Evolutionary conservation across 1,284 basidiomycete species (phyloP), one percentile per base, ranked within the genome.

Genomic region (Hypsizygus ulmarius): DNA sequence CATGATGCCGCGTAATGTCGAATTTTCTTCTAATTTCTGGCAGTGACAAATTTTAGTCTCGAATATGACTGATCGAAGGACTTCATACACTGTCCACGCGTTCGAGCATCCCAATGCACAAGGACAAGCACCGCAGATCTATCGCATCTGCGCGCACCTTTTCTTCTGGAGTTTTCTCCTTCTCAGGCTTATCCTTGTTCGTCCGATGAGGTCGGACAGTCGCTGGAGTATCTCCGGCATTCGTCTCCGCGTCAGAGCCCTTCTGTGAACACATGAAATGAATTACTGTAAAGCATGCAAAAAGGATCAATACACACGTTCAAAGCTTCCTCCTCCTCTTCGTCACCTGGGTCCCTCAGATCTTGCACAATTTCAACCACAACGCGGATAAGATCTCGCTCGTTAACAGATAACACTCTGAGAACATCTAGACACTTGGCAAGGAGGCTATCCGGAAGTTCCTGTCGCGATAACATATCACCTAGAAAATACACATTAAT

Each of bases 291-390:
- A 35, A 11, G 38, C 35, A 9, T 27, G 30, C 14, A 9, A 33
- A 16, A 16, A 28, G n/a, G 21, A 37, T 18, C 27, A 6, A 16
- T 21, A 12, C 58, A 46, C 35, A 60, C 61, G 30, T 29, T 29
- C 2, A 27, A 49, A 18, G 60, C 66, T 54, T 69, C 71, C 11
- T 77, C 74, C 4, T 80, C 79, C 3, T 79, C 78, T 12, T 74
- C 79, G 11, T 77, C 74, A 19, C 73, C 73, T 0, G 69, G 64
- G 60, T 88, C 86, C 18, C 92, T 75, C 11, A 95, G 72, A 55
- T 92, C 88, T 47, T 90, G 86, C 1, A 97, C 82, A 16, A 93
- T 84, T 61, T 97, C 95, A 27, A 97, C 94, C 2, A 97, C 85
- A 34, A 97, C 79, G 3, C 90, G 85, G 61, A 97, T 93, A 37